Base-by-base conservation (phyloP, 1,139 yeast genomes). In the Magnusiomyces paraingens region DNA sequence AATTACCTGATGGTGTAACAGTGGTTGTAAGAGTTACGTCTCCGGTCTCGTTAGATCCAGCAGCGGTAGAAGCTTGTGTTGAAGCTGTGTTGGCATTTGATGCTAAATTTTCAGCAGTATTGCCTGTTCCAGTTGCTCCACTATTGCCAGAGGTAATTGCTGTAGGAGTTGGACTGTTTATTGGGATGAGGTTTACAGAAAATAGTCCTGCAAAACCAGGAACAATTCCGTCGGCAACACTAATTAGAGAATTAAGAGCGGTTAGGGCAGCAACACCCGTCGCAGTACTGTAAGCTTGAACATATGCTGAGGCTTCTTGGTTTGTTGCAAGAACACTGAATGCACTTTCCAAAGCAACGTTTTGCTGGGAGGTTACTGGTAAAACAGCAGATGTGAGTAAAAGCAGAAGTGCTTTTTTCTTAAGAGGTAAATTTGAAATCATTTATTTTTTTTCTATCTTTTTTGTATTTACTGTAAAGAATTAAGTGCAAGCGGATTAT, bases 241-340 rank as follows among this genome's bases (percentile, higher is more conserved):
- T 45, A 12, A 51, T n/a, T 11, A 54, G 51, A 1, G 56, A 54
- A 14, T 43, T 41, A 21, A 54, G 52, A 15, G 56, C 56, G 8
- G 56, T 54, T 14, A 54, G 45, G 20, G 40, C 52, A 20, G 43
- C 54, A 12, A 48, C 49, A 39, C 56, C 56, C 8, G 54, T 54
- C 12, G 56, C 56, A 26, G 56, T 51, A 44, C 50, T 51, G 41
- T 54, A 54, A n/a, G 52, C 56, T 12, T 35, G 38, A 12, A 48
- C 42, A 2, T 48, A 44, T 2, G 56, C 40, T 20, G 53, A 40
- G 17, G 50, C 54, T 6, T 51, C 38, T 5, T 50, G 51, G 36
- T 54, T 51, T 12, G 56, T 47, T 14, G 46, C 49, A 2, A 54
- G 40, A 12, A 29, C 47, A 35, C 50, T 51, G 32, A 54, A 40